These are phyloP conservation scores for Lanmaoa pseudosensibilis DNA, from an alignment of 768 basidiomycete species.

Conservation along the genomic window DNA sequence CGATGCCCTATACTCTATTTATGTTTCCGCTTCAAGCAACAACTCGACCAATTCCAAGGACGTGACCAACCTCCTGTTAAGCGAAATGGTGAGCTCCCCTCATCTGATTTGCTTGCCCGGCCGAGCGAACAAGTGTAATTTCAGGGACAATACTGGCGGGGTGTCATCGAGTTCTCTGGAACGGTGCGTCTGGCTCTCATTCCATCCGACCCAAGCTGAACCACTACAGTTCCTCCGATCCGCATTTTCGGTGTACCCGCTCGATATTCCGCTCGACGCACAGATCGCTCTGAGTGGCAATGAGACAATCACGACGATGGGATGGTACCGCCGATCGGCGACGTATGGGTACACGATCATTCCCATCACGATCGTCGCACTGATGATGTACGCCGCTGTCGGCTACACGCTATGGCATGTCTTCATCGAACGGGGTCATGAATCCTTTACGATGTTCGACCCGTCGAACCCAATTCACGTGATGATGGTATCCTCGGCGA, in stretches of 20 bases:
- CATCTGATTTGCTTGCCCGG: neutral
- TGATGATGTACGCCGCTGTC: constrained; percentile 6
- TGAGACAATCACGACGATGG: neutral
- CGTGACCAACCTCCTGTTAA: neutral
- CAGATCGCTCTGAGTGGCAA: neutral
- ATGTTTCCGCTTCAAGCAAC: neutral
- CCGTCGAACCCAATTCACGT: constrained; percentile 5
- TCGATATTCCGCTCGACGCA: neutral
- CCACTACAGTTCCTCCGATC: constrained; percentile 5
- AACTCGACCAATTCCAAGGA: neutral
- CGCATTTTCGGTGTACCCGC: constrained; percentile 3
- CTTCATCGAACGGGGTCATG: neutral
- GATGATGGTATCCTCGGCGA: constrained; percentile 6
- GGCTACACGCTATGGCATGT: constrained; percentile 8
- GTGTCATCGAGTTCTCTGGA: constrained; percentile 19
- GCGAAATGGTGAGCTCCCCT: constrained; percentile 1
- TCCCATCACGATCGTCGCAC: constrained; percentile 4
- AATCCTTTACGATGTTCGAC: constrained; percentile 1
- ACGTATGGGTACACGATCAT: constrained; percentile 3
- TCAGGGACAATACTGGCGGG: constrained; percentile 16
- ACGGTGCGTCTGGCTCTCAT: constrained; percentile 10
- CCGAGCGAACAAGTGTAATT: no score
- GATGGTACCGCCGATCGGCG: neutral
- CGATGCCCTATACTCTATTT: constrained; percentile 18
- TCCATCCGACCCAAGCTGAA: no score